phyloP scores from a whole-genome alignment of 2,329 filamentous ascomycete species.

The Sporothrix schenckii region DNA sequence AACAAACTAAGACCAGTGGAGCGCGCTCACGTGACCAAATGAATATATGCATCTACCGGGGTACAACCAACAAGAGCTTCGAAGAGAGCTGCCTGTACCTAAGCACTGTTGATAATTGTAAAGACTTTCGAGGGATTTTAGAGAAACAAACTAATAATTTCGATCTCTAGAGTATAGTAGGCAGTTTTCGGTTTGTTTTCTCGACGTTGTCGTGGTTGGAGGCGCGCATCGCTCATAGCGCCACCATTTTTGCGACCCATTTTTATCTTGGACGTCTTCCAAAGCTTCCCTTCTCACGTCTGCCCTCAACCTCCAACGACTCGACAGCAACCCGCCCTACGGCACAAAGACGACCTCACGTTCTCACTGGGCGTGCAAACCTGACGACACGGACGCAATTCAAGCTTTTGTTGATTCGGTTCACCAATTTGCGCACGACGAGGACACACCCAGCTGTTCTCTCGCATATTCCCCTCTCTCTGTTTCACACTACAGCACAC shows the following conservation, averaged over 20 bases:
- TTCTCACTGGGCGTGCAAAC: not conserved
- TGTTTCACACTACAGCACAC: not conserved
- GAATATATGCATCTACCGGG: slow-evolving; percentile 18
- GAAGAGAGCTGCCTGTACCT: not conserved
- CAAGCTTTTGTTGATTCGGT: not conserved
- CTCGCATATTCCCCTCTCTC: not conserved
- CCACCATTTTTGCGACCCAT: slow-evolving; percentile 25
- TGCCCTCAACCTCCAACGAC: not conserved
- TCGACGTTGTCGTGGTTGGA: not conserved
- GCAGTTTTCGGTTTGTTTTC: not conserved
- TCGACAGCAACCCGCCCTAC: not conserved
- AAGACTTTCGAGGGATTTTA: no score
- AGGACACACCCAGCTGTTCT: not conserved
- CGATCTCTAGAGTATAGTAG: not conserved
- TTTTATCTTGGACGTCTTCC: slow-evolving; percentile 12
- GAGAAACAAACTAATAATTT: not conserved
- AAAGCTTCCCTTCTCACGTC: slow-evolving; percentile 1
- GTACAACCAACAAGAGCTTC: not conserved
- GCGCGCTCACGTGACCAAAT: not conserved
- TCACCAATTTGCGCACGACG: not conserved
- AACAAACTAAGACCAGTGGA: slow-evolving; percentile 16
- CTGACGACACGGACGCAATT: not conserved
- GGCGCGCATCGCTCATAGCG: not conserved
- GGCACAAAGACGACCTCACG: not conserved
- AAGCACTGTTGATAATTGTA: no score